Evolutionary conservation across 1,284 basidiomycete species (phyloP).

Genomic region (Leccinum cinnamomeum): DNA sequence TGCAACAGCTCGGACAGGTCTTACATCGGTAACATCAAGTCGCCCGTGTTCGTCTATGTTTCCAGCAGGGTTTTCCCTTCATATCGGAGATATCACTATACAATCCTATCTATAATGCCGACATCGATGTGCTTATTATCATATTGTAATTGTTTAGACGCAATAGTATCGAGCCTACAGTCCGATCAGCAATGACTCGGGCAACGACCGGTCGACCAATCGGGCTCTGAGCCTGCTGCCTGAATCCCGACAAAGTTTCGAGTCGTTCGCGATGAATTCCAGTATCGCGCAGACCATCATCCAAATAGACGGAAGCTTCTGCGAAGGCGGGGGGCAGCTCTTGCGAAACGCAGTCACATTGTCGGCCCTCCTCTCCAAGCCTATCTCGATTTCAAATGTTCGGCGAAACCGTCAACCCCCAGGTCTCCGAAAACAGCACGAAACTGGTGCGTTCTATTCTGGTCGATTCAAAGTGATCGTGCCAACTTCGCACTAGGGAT

Average conservation of each 20-base stretch:
- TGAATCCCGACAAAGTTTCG: background rate
- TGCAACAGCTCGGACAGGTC: conserved; percentile 30
- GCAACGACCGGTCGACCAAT: no score
- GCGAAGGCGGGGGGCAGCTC: conserved; percentile 71
- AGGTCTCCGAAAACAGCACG: conserved; percentile 68
- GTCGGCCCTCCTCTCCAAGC: conserved; percentile 56
- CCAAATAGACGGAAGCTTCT: conserved; percentile 44
- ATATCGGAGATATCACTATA: conserved; percentile 4
- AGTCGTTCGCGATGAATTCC: conserved; percentile 14
- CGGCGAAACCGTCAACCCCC: conserved; percentile 54
- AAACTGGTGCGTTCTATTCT: conserved; percentile 47
- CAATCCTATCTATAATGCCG: conserved; percentile 12
- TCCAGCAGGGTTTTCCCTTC: conserved; percentile 1
- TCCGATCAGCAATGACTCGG: no score
- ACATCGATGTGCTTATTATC: conserved; percentile 6
- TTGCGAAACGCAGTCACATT: conserved; percentile 64
- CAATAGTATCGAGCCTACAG: background rate
- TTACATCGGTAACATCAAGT: conserved; percentile 23
- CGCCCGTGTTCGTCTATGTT: background rate
- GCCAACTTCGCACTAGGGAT: conserved; percentile 46
- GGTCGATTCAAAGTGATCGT: background rate
- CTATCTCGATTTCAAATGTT: conserved; percentile 59
- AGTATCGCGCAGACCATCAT: conserved; percentile 10
- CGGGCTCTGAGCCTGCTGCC: background rate
- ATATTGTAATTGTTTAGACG: conserved; percentile 7